Base-by-base conservation (phyloP, 371 early-diverging fungal species). In the Conidiobolus incongruus region DNA sequence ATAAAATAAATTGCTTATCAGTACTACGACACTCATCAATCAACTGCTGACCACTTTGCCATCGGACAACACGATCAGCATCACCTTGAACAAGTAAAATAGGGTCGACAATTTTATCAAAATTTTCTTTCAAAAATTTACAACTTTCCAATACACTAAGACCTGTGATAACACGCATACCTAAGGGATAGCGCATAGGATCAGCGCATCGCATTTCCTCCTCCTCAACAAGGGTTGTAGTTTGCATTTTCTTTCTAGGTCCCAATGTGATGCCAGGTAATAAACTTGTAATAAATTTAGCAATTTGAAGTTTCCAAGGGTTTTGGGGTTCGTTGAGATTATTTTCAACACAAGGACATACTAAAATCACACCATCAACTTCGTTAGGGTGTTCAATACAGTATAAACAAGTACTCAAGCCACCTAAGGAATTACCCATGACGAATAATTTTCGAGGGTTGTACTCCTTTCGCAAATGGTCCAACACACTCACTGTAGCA, bases 361-460 rank as follows among this genome's bases (percentile, higher is more conserved):
- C 26, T 19, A 41, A 24, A 15, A 24, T 41, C 29, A 41, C n/a
- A 12, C 41, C 41, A 8, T 24, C 23, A 5, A 41, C 41, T 15
- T 12, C n/a, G 8, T 29, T 12, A 4, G 41, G 41, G 31, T 29
- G 8, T 15, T 41, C 21, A 7, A 41, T 6, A 30, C 41, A 41
- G 29, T 41, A 41, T 10, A 7, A 4, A 10, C 23, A 28, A 20
- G 30, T 29, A 5, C 23, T 20, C 8, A 41, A 30, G n/a, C 41
- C 41, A 4, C 41, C 41, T 28, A 41, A 30, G 4, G 41, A 41
- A 20, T 41, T 28, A 8, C 41, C 41, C 20, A 41, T 11, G 8
- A 41, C 7, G 15, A 23, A 41, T 4, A 41, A 5, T 5, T 24
- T 24, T 8, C 2, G n/a, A 11, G 13, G 16, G 5, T 19, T 11